phyloP scores from a whole-genome alignment of 2,329 filamentous ascomycete genomes.

The Ilyonectria destructans region DNA sequence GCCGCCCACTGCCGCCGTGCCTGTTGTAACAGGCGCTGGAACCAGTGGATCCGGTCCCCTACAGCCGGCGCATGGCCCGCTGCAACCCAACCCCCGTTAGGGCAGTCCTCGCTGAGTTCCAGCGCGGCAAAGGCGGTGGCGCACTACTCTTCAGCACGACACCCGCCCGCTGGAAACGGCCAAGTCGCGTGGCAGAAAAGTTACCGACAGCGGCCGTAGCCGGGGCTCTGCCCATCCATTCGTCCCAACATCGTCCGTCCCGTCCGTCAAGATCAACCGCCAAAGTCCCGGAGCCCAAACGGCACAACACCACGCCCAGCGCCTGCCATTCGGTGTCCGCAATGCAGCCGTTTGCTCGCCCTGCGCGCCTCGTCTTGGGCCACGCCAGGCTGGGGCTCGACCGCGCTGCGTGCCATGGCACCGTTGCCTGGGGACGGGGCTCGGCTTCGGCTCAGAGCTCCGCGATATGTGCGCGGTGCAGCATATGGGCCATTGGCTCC shows the following conservation, averaged over 20 bases:
- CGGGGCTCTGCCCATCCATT: conserved; percentile 44
- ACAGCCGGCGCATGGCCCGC: conserved; percentile 4
- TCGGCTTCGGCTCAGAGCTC: conserved; percentile 26
- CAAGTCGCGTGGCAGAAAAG: conserved; percentile 46
- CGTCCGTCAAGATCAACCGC: conserved; percentile 14
- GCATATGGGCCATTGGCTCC: conserved; percentile 42
- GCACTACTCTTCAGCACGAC: neutral
- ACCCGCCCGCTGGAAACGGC: neutral
- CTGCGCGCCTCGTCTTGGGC: conserved; percentile 51
- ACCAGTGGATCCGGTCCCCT: conserved; percentile 7
- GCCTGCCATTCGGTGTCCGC: conserved; percentile 35
- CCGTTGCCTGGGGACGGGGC: conserved; percentile 24
- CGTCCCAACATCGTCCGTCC: conserved; percentile 41
- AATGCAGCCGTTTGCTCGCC: conserved; percentile 57
- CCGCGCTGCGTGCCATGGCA: conserved; percentile 41
- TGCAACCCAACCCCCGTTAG: conserved; percentile 13
- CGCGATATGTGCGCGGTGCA: conserved; percentile 43
- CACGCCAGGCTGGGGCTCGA: conserved; percentile 49
- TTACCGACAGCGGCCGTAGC: conserved; percentile 43
- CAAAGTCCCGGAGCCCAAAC: conserved; percentile 24
- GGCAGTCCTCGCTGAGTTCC: conserved; percentile 1
- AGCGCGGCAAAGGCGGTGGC: conserved; percentile 43
- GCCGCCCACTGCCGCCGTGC: conserved; percentile 15
- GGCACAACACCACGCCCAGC: conserved; percentile 34
- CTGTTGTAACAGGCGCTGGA: conserved; percentile 26